Evolutionary conservation across 2,329 filamentous ascomycete genomes (phyloP), one percentile per base, ranked within the genome.

Genomic region (Pestalotiopsis sp.): DNA sequence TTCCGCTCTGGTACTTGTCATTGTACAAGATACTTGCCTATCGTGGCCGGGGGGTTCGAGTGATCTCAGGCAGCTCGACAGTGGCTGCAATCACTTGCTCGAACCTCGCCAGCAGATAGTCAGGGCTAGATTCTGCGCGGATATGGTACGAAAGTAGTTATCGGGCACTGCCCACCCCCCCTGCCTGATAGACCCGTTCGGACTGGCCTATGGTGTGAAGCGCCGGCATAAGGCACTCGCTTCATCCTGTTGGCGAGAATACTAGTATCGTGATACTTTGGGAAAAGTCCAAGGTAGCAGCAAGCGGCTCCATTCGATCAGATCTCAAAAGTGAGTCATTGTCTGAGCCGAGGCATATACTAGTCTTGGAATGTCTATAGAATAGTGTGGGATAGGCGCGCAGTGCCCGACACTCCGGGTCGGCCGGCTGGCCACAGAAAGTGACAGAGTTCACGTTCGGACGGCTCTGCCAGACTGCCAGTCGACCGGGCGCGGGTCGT

Each of bases 21-120:
- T 58, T 65, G 64, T 65, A 65, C 64, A 65, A 17, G 41, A 23
- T 73, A 71, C 72, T 71, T 73, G 25, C 57, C 20, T 9, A 39
- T 17, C 31, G 13, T 23, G 36, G 20, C 39, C 62, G 23, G 23
- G 36, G n/a, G 62, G 36, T 39, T 14, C 11, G 31, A 39, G 23
- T 23, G 17, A 60, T 27, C 23, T 13, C 23, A 11, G 11, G 9
- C 23, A 36, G 31, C 23, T 52, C 45, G 20, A 20, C n/a, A 36
- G 17, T 62, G 27, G 59, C 59, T 41, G 59, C 13, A 62, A 36
- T 39, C 62, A 64, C 62, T 49, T 49, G 62, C 62, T 64, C 17
- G 23, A 49, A 14, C 38, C 38, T 45, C 41, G 20, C 11, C 36
- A 38, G 11, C 20, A 39, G 20, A n/a, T 17, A 27, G 13, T 9